phyloP scores from a whole-genome alignment of 148 eudicot species.

The Vaccinium macrocarpon region DNA sequence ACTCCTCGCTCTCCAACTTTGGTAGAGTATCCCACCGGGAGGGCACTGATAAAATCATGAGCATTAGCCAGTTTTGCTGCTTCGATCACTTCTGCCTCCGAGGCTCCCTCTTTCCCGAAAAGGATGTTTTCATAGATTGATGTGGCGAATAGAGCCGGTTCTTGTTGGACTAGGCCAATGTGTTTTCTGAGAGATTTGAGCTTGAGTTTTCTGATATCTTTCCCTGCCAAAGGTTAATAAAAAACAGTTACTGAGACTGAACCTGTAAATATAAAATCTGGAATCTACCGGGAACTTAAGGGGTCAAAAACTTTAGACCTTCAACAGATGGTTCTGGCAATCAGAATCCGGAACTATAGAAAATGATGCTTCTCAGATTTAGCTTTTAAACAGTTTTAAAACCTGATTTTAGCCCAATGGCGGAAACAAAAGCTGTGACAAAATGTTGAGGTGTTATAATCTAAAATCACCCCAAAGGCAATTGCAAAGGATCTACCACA shows the following conservation, averaged over 20 bases:
- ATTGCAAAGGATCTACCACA: neutral
- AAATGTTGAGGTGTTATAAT: neutral
- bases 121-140: slow-evolving; percentile 88
- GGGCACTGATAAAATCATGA: slow-evolving; percentile 78
- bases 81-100: slow-evolving; percentile 78
- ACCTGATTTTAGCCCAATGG: neutral
- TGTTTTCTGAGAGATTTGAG: slow-evolving; percentile 78
- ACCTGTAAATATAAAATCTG: neutral
- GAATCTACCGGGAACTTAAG: neutral
- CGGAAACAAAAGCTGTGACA: neutral
- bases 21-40: slow-evolving; percentile 92
- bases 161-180: slow-evolving; percentile 95
- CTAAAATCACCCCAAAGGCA: neutral
- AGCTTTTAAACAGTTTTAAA: neutral
- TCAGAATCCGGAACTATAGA: neutral
- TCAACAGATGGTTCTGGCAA: neutral
- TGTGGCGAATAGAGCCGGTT: slow-evolving; percentile 92
- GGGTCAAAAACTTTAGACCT: neutral
- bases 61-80: slow-evolving; percentile 93
- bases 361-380: neutral
- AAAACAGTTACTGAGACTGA: neutral
- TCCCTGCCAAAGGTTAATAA: slow-evolving; percentile 39
- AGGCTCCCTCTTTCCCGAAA: slow-evolving; percentile 87
- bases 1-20: slow-evolving; percentile 93
- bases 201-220: slow-evolving; percentile 75